Evolutionary conservation across 2,329 filamentous ascomycete genomes (phyloP).

Genomic region (Verticillium klebahnii): DNA sequence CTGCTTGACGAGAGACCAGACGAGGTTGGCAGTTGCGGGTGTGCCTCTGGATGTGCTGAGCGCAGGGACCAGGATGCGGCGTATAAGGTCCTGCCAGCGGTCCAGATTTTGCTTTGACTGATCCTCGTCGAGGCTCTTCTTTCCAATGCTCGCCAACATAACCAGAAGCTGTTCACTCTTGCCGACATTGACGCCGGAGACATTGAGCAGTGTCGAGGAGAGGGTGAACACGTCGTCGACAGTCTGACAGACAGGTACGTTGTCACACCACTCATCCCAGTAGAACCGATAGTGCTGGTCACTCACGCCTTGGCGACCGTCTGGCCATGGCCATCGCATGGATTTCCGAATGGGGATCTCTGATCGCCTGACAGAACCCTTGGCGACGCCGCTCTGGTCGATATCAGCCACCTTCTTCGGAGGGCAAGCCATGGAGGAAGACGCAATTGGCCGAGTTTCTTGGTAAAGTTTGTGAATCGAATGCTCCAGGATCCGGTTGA

Average conservation of each 20-base stretch:
- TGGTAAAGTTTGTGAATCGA: constrained; percentile 70
- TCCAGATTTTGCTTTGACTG: constrained; percentile 62
- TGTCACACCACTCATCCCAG: constrained; percentile 96
- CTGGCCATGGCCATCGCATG: constrained; percentile 79
- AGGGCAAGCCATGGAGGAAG: constrained; percentile 26
- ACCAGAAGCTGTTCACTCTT: constrained; percentile 72
- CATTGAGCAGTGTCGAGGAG: constrained; percentile 76
- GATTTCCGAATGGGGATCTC: constrained; percentile 60
- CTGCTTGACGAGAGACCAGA: constrained; percentile 76
- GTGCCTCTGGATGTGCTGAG: constrained; percentile 84
- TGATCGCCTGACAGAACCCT: constrained; percentile 61
- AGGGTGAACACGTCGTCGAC: constrained; percentile 88
- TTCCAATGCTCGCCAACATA: constrained; percentile 83
- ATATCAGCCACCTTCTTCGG: constrained; percentile 40
- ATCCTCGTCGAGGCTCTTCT: constrained; percentile 68
- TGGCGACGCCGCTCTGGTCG: constrained; percentile 64
- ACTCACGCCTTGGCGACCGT: constrained; percentile 55
- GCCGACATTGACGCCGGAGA: constrained; percentile 85
- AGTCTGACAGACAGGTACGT: constrained; percentile 83
- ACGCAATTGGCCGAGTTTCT: constrained; percentile 34
- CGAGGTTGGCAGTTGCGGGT: constrained; percentile 75
- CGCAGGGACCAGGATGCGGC: constrained; percentile 79
- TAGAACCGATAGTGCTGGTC: constrained; percentile 86
- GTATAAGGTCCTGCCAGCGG: constrained; percentile 82
- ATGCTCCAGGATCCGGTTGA: constrained; percentile 82